phyloP scores from a whole-genome alignment of 495 filamentous ascomycete species.

The Rostrohypoxylon terebratum region DNA sequence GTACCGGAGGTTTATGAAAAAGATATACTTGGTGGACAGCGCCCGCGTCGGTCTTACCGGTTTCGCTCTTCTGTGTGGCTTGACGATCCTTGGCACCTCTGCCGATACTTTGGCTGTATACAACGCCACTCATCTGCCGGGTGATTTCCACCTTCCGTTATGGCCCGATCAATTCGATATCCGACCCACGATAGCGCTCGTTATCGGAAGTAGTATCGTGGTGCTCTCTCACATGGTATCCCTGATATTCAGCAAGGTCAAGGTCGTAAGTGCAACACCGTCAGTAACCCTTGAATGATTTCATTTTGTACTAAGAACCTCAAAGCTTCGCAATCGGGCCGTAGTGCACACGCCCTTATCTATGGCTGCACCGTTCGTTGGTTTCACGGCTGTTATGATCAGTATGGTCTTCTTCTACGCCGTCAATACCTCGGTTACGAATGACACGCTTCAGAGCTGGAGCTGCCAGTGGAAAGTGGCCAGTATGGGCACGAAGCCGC shows the following conservation, averaged over 20 bases:
- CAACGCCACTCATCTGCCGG: conserved; percentile 59
- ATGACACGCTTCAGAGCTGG: conserved; percentile 65
- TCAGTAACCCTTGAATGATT: not conserved
- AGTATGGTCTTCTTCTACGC: conserved; percentile 66
- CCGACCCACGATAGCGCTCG: conserved; percentile 62
- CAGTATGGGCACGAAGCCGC: conserved; percentile 58
- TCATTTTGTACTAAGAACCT: conserved; percentile 35
- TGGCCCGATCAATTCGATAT: conserved; percentile 66
- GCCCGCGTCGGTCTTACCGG: conserved; percentile 58
- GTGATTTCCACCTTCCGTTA: conserved; percentile 58
- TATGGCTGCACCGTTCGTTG: conserved; percentile 55
- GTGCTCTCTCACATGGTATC: conserved; percentile 57
- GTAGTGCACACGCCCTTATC: conserved; percentile 54
- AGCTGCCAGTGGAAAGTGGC: conserved; percentile 64
- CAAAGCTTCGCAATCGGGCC: conserved; percentile 57
- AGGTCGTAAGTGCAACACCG: conserved; percentile 48
- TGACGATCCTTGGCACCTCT: conserved; percentile 62
- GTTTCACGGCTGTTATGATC: conserved; percentile 60
- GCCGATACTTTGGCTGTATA: conserved; percentile 62
- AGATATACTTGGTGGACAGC: conserved; percentile 55
- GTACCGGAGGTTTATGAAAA: conserved; percentile 52
- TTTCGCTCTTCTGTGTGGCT: conserved; percentile 61
- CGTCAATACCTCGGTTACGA: conserved; percentile 60
- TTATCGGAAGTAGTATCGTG: conserved; percentile 59
- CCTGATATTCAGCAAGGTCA: conserved; percentile 57